Base-by-base conservation (phyloP, 805 yeast genomes). In the Zygoascus flipseniorum region DNA sequence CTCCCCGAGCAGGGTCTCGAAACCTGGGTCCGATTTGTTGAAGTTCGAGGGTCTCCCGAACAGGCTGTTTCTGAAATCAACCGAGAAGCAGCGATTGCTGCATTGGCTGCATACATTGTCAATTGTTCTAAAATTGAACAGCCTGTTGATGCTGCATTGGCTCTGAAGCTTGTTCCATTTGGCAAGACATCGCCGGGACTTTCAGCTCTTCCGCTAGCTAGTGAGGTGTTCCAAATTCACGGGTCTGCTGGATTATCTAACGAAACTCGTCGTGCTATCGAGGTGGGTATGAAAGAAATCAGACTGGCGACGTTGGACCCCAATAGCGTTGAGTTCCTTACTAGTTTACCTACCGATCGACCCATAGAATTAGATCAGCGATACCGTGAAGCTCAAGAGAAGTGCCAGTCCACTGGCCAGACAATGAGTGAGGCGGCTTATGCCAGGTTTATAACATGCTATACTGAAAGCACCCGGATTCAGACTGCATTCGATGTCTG, bases 401-500 rank as follows among this genome's bases (percentile, higher is more conserved):
- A 56, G 16, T 35, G 55, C 8, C 51, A 45, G 18, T 19, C 11
- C 37, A 37, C 47, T 11, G 57, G 53, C 4, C 35, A 13, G n/a
- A 52, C 50, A 14, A 47, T 66, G 11, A 52, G 61, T 8, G 70
- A 67, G 54, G 54, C 45, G 5, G 48, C 59, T 11, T 65, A 61
- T 42, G 66, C 69, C 0, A 59, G 62, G 32, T 67, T 65, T 47
- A 65, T 68, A 20, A 45, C 56, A 6, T 56, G 65, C 14, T 64
- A 65, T 43, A 67, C 67, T 19, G 67, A 65, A 48, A 56, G 62
- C 13, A 52, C 62, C 8, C 60, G 62, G 44, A 54, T 56, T 2
- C 56, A 60, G 14, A 47, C 39, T 31, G 66, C 71, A 16, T 64
- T 64, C 46, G 67, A 67, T 10, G 64, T 79, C 1, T 83, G 86